Conservation (phyloP, 1,284 basidiomycete genomes). For the Somion occarium region DNA sequence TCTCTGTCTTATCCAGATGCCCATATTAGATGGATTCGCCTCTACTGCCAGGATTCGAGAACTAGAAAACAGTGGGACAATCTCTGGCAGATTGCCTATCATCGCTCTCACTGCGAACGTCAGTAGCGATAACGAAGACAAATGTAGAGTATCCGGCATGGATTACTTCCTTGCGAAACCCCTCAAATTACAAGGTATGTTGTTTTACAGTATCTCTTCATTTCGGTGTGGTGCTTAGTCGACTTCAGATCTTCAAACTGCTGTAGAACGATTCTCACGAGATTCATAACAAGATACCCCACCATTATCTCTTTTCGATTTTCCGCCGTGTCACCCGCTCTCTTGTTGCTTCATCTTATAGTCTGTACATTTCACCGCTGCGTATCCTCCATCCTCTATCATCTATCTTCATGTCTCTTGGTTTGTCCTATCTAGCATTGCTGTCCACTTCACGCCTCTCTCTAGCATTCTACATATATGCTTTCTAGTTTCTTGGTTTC, state of each 20-base stretch:
- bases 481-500: neutral
- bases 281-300: neutral
- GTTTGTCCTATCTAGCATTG: neutral
- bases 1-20: slow-evolving; percentile 12
- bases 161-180: slow-evolving; percentile 28
- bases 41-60: slow-evolving; percentile 23
- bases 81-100: slow-evolving; percentile 23
- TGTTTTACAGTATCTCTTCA: no score
- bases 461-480: neutral
- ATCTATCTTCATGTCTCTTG: no score
- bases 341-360: neutral
- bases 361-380: neutral
- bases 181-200: slow-evolving; percentile 22
- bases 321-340: neutral
- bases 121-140: slow-evolving; percentile 23
- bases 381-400: no score
- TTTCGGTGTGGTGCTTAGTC: no score
- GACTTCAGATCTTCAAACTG: neutral
- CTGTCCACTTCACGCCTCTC: neutral
- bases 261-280: neutral
- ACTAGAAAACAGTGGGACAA: slow-evolving; percentile 20
- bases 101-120: slow-evolving; percentile 29
- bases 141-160: slow-evolving; percentile 27
- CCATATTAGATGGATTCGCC: slow-evolving; percentile 25
- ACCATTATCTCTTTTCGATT: neutral